Base-by-base conservation (phyloP, 257 asterid genomes). In the Orobanche coerulescens region DNA sequence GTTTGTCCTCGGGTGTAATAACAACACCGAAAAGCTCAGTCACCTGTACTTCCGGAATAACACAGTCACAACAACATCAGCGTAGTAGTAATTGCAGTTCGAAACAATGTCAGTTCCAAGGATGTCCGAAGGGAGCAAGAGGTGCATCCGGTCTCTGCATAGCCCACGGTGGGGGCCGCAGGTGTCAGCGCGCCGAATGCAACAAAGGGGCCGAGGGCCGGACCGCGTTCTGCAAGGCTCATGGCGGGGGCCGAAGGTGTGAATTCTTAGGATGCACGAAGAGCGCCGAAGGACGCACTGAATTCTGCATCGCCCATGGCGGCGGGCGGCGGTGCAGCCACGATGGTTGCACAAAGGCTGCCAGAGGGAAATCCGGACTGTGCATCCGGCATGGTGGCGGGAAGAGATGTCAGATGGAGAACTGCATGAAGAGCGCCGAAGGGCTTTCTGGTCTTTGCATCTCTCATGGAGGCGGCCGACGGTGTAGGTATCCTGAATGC, bases 361-460 rank as follows among this genome's bases (percentile, higher is more conserved):
- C 97, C 44, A 73, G 96, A 63, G 96, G 97, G 42, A 87, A 76
- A 75, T 90, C 96, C 2, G 96, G 97, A 15, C 53, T 87, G 53
- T 90, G 97, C 82, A 90, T 90, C 68, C 87, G 97, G 1, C 97
- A 90, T 26, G 97, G 97, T 6, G 97, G 97, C 14, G 96, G 96
- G n/a, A 90, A 87, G 80, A 80, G 97, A 70, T 90, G 97, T 78
- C 94, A 82, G 75, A 74, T 19, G 60, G 96, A 85, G n/a, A 74
- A 78, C 58, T 90, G 97, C 75, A 73, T 83, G 4, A 85, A 78
- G 73, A 87, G 97, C 57, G 97, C 97, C 0, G 96, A 87, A 78
- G 97, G 97, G 30, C 94, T 85, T 36, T 87, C 96, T 44, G 97
- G 97, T 51, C 96, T 87, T 62, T 90, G 97, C 73, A 90, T 90